Conservation (phyloP, 441 rosid species). For the Jatropha podagrica region DNA sequence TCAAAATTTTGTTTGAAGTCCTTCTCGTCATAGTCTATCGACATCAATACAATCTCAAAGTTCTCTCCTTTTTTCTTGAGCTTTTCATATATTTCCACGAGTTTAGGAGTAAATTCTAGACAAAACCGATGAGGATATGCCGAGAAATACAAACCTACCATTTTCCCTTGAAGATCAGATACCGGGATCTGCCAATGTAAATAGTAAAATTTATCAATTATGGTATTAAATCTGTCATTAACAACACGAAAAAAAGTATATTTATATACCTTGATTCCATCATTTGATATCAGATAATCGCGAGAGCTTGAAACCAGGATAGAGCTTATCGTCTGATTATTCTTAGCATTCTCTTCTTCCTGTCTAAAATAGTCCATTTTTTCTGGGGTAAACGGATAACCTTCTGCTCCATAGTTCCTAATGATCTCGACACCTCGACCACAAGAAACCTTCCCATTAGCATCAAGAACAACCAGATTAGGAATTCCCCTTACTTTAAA, state of each 20-base stretch:
- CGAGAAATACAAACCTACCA: conserved; percentile 36
- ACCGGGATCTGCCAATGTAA: conserved; percentile 28
- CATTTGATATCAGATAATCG: conserved; percentile 36
- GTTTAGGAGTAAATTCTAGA: conserved; percentile 38
- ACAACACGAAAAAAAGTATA: neutral
- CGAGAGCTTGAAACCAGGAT: conserved; percentile 32
- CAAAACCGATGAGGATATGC: conserved; percentile 16
- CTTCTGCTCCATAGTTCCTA: conserved; percentile 34
- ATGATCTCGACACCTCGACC: conserved; percentile 28
- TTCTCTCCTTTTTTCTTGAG: conserved; percentile 55
- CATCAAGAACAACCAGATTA: conserved; percentile 33
- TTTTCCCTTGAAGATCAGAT: conserved; percentile 42
- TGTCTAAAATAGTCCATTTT: conserved; percentile 28
- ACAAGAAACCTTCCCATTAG: conserved; percentile 25
- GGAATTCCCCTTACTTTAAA: conserved; percentile 39
- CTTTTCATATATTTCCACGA: conserved; percentile 50
- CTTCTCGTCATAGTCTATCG: conserved; percentile 44
- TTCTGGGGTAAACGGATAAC: conserved; percentile 38
- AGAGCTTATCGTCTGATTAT: conserved; percentile 36
- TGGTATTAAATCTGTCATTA: neutral
- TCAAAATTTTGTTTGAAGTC: conserved; percentile 29
- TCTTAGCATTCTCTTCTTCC: conserved; percentile 38
- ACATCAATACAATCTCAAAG: conserved; percentile 64
- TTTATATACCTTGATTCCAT: conserved; percentile 31
- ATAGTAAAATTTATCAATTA: neutral